Base-by-base conservation (phyloP, 2,329 filamentous ascomycete genomes). In the Emergomyces pasteurianus region DNA sequence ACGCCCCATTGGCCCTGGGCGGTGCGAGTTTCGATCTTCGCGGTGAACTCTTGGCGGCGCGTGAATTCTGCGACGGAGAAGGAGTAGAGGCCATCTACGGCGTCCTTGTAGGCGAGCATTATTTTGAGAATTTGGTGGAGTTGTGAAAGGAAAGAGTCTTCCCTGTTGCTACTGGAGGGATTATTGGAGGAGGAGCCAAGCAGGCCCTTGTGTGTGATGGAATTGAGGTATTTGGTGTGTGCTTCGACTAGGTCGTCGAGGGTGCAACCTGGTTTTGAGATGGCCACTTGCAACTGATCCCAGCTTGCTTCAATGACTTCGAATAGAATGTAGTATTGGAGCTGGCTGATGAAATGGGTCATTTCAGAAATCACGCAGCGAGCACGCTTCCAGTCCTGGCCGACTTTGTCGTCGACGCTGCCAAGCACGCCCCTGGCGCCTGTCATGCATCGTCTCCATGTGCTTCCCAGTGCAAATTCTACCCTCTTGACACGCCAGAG, bases 321-420 rank as follows among this genome's bases (percentile, higher is more conserved):
- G 70, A 97, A 99, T 10, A 99, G 81, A 67, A 99, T 96, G 73
- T 99, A 99, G 77, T 97, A 96, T 74, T 99, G 94, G 16, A 99
- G 81, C 75, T 99, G 94, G 65, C 90, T 90, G 69, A 97, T 87
- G 70, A 99, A 97, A 73, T 99, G 95, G 18, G 97, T 90, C 94
- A 99, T 99, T 74, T 99, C 95, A 14, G 92, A 92, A 43, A 97
- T 85, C 21, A 87, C 86, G 62, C 92, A 94, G 61, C 92, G 83
- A 4, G 92, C 95, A 16, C 83, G 85, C 72, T 96, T 96, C 94
- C 94, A 99, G 58, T 92, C 88, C 62, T 86, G 79, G 34, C 83
- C 83, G 28, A 95, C 84, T 63, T 83, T 83, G 66, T 87, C 85
- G 57, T 90, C 86, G 3, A 88, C 83, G 38, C 84, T 88, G 63